Base-by-base conservation (phyloP, 179 eudicot genomes). In the Silene vulgaris region DNA sequence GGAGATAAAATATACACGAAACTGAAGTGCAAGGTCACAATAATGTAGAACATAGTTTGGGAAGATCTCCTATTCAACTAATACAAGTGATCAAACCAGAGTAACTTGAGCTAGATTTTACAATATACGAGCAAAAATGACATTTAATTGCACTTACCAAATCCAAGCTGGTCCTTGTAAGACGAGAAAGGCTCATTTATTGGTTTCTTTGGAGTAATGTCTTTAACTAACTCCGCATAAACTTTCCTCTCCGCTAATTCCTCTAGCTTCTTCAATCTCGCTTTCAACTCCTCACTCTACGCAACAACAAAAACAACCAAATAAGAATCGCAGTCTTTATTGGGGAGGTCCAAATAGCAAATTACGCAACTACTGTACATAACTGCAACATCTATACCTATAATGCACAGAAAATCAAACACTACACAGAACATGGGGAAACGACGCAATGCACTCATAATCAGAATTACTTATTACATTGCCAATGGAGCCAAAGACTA, bases 141-240 rank as follows among this genome's bases (percentile, higher is more conserved):
- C 30, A 32, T 57, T 21, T 1, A 61, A 50, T 8, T 12, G 17
- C 21, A 78, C 88, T 6, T 76, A 90, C 96, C 96, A 76, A 90
- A 90, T 65, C 96, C 96, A 71, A 90, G 73, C 71, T 90, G 96
- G 81, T 90, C 90, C 80, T 90, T 90, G 84, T 87, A 90, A 78
- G 92, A 83, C 65, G 96, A 90, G 76, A 90, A 90, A 19, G 96
- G 92, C 76, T 90, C 96, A 23, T 84, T 77, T 7, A 79, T 74
- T 45, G 70, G 70, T 82, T 73, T 81, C 79, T 79, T 89, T 6
- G 96, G 96, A 9, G 88, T 81, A 75, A 90, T 86, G 79, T 90
- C 96, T 82, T 90, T 90, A 63, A 90, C 90, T 60, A 90, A 87
- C 80, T 90, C 96, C 4, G 84, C 83, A 80, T 90, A 90, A 1